Conservation (phyloP, 2,329 filamentous ascomycete genomes). For the Thermothelomyces thermophilus region DNA sequence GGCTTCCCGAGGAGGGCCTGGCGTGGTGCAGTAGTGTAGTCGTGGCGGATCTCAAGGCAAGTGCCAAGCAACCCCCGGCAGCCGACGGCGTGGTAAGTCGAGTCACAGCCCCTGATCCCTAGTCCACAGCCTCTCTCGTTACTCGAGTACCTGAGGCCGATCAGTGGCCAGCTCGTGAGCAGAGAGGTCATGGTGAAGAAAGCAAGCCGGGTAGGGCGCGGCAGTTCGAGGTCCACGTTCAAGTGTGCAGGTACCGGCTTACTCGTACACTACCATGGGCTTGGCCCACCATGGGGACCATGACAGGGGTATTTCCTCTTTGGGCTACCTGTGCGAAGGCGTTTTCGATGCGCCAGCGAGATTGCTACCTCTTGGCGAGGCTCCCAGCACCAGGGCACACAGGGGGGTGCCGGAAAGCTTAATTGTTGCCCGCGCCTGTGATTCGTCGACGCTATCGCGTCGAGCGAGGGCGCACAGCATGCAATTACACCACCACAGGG, state of each 20-base stretch:
- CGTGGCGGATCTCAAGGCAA: conserved; percentile 4
- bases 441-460: conserved; percentile 9
- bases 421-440: conserved; percentile 10
- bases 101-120: conserved; percentile 16
- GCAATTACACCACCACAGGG: not conserved
- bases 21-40: conserved; percentile 1
- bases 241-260: conserved; percentile 5
- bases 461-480: conserved; percentile 7
- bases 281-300: not conserved
- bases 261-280: no score
- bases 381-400: conserved; percentile 16
- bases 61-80: conserved; percentile 14
- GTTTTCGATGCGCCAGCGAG: conserved; percentile 10
- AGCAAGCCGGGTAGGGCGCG: not conserved
- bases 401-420: conserved; percentile 15
- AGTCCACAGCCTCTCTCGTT: conserved; percentile 16
- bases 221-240: not conserved
- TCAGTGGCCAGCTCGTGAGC: not conserved
- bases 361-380: conserved; percentile 17
- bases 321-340: conserved; percentile 25
- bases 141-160: conserved; percentile 9
- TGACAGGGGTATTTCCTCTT: conserved; percentile 22
- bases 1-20: conserved; percentile 7
- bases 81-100: conserved; percentile 9
- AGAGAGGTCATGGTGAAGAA: conserved; percentile 1